phyloP scores from a whole-genome alignment of 1,284 basidiomycete genomes.

The Trametes hirsuta region DNA sequence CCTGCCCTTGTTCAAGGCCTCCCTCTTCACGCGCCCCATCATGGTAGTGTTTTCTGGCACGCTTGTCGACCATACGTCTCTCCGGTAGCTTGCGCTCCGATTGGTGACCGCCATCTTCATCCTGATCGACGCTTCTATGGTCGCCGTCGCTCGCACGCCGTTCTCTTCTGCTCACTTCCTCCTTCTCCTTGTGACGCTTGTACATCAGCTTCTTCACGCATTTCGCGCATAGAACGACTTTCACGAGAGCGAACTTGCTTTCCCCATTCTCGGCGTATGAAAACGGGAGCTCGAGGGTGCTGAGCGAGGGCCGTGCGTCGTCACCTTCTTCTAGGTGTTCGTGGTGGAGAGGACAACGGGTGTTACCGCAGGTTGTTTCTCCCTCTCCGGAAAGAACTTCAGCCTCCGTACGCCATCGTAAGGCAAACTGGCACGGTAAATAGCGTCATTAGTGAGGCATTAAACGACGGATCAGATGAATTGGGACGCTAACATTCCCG shows the following conservation, averaged over 20 bases:
- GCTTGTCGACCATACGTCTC: neutral
- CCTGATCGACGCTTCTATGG: neutral
- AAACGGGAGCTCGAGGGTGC: conserved; percentile 86
- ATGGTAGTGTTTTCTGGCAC: neutral
- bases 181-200: conserved; percentile 75
- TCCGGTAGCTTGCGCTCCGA: neutral
- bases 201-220: conserved; percentile 87
- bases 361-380: conserved; percentile 85
- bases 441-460: neutral
- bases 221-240: conserved; percentile 79
- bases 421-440: conserved; percentile 63
- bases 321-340: conserved; percentile 34
- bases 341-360: conserved; percentile 76
- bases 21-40: neutral
- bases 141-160: neutral
- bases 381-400: conserved; percentile 87
- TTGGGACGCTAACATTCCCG: conserved; percentile 61
- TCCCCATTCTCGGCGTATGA: conserved; percentile 81
- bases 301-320: conserved; percentile 44
- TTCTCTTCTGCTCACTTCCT: conserved; percentile 24
- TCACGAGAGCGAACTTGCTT: conserved; percentile 82
- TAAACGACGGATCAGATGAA: neutral
- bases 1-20: neutral
- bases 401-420: conserved; percentile 89
- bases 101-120: neutral